A percentile compares a stretch with the other conserved stretches of the same genome.
Conservation (phyloP, 176 grass and related monocot species). For the Elymus sibiricus region DNA sequence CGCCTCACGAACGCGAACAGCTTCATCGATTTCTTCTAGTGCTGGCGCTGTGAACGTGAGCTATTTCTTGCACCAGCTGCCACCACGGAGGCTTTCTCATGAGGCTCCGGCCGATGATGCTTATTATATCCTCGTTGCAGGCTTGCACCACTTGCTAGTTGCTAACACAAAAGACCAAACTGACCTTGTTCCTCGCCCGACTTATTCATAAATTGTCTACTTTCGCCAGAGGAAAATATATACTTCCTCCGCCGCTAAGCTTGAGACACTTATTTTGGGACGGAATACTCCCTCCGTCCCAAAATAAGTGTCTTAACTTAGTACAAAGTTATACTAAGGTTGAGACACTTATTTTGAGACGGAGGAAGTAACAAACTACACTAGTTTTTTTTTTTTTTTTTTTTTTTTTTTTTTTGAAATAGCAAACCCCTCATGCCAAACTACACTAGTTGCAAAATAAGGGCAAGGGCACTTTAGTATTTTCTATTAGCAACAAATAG, state of each 20-base stretch:
- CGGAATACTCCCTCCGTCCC: too few species aligned
- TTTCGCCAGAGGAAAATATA: too few species aligned
- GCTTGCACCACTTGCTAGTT: conserved; percentile 12
- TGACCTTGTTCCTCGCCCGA: not conserved
- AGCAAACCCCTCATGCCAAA: not conserved
- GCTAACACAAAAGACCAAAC: conserved; percentile 10
- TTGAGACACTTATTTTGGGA: too few species aligned
- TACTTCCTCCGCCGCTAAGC: too few species aligned
- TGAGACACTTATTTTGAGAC: too few species aligned
- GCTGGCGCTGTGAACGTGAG: too few species aligned
- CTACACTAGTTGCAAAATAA: not conserved
- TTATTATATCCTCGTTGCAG: conserved; percentile 3
- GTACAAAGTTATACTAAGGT: too few species aligned
- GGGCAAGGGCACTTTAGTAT: not conserved
- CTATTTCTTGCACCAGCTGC: conserved; percentile 18
- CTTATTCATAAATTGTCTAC: not conserved
- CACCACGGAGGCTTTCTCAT: conserved; percentile 12
- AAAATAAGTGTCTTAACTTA: too few species aligned
- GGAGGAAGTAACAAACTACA: too few species aligned
- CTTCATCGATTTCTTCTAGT: conserved; percentile 29
- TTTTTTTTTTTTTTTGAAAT: too few species aligned
- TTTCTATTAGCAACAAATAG: not conserved
- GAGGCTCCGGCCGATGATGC: not conserved
- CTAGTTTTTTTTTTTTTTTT: too few species aligned
- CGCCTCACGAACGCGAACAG: conserved; percentile 51